These are phyloP conservation scores for Tephrocybe sp. DNA, from an alignment of 768 basidiomycete genomes.

Conservation along the genomic window DNA sequence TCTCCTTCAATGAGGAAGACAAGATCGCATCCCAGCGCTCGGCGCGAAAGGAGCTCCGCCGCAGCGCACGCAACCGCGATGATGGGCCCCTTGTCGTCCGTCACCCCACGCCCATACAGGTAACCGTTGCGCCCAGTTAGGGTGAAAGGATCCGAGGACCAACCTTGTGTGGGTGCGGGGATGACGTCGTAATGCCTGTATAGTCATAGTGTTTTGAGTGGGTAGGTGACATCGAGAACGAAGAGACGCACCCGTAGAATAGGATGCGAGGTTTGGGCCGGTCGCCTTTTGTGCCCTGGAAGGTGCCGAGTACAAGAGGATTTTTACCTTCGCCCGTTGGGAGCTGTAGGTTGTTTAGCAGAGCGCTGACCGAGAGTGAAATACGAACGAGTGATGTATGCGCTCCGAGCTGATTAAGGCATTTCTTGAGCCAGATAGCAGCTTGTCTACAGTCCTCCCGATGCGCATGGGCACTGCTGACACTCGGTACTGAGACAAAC, in stretches of 20 bases:
- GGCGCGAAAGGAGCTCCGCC: constrained; percentile 67
- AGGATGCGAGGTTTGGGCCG: constrained; percentile 68
- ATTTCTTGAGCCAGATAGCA: constrained; percentile 89
- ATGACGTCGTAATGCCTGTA: constrained; percentile 96
- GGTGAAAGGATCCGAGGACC: constrained; percentile 83
- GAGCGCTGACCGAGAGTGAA: not conserved
- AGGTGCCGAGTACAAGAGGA: constrained; percentile 88
- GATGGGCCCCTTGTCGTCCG: constrained; percentile 96
- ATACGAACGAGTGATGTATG: constrained; percentile 66
- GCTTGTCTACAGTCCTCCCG: constrained; percentile 92
- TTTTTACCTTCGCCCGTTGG: constrained; percentile 75
- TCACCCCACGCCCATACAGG: constrained; percentile 86
- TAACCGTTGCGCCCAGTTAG: constrained; percentile 85
- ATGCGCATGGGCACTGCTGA: constrained; percentile 65
- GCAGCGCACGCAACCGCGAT: constrained; percentile 89
- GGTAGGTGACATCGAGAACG: not conserved
- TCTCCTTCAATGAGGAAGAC: constrained; percentile 95
- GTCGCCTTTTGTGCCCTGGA: constrained; percentile 64
- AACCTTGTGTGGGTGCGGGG: constrained; percentile 66
- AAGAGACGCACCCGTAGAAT: constrained; percentile 74
- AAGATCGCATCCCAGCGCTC: constrained; percentile 81
- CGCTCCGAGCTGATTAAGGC: constrained; percentile 85
- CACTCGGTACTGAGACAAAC: constrained; percentile 84
- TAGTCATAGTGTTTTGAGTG: not conserved
- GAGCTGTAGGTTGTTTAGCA: constrained; percentile 43